A percentile compares a stretch with the other conserved stretches of the same genome.
Evolutionary conservation across 2,329 filamentous ascomycete species (phyloP).

Genomic region (Clathrospora elynae): DNA sequence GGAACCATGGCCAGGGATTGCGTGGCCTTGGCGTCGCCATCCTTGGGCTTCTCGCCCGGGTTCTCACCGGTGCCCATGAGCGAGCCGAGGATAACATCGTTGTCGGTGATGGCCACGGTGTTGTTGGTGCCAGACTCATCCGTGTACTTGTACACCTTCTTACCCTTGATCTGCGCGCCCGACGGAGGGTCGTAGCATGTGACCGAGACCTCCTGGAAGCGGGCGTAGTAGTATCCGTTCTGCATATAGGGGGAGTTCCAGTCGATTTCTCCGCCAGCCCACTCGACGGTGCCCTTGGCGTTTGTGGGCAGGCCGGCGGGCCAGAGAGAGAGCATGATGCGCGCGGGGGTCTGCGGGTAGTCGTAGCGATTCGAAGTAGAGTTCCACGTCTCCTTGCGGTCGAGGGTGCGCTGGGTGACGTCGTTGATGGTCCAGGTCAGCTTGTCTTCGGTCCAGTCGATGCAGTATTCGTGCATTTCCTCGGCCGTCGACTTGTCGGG

Average conservation of each 20-base stretch:
- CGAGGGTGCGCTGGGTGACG: constrained; percentile 71
- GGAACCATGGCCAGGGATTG: constrained; percentile 57
- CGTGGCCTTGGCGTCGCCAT: constrained; percentile 34
- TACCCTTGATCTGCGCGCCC: constrained; percentile 64
- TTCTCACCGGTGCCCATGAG: constrained; percentile 81
- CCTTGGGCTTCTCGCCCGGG: constrained; percentile 55
- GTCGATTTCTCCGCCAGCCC: constrained; percentile 89
- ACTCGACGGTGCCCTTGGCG: constrained; percentile 80
- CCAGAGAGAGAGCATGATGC: constrained; percentile 94
- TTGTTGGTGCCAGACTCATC: constrained; percentile 69
- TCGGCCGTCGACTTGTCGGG: constrained; percentile 70
- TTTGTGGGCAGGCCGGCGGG: constrained; percentile 83
- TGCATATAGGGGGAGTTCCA: constrained; percentile 84
- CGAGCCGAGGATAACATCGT: constrained; percentile 76
- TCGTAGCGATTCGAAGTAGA: constrained; percentile 77
- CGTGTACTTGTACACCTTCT: constrained; percentile 76
- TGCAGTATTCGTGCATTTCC: constrained; percentile 82
- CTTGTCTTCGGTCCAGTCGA: constrained; percentile 86
- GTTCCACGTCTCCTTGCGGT: constrained; percentile 85
- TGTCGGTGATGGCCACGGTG: constrained; percentile 73
- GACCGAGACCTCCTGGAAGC: constrained; percentile 76
- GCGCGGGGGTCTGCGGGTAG: constrained; percentile 88
- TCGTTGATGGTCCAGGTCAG: constrained; percentile 90
- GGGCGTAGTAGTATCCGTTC: constrained; percentile 88
- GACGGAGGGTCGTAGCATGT: constrained; percentile 85